Percentiles rank a stretch among this genome's conserved stretches.
Conservation (phyloP, 2,329 filamentous ascomycete genomes). For the Penicillium italicum region DNA sequence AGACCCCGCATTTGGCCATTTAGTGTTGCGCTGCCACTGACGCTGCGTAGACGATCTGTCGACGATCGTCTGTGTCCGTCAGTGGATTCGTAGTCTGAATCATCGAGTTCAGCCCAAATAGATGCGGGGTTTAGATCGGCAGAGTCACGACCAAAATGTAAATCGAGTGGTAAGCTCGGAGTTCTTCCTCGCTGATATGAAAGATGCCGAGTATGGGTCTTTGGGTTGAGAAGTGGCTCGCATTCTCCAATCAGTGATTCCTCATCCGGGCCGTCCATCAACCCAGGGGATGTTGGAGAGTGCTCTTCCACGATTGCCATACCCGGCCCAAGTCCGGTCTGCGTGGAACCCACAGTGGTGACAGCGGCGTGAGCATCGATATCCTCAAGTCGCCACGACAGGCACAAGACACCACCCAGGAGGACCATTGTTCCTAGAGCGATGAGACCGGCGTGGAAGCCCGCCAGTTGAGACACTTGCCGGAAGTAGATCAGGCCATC, state of each 20-base stretch:
- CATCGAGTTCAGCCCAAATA: constrained; percentile 85
- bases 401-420: constrained; percentile 78
- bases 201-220: constrained; percentile 23
- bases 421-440: constrained; percentile 82
- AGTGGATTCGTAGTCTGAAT: constrained; percentile 52
- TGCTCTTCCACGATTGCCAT: constrained; percentile 70
- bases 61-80: constrained; percentile 11
- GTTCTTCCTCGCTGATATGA: constrained; percentile 35
- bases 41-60: constrained; percentile 23
- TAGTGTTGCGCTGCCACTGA: constrained; percentile 20
- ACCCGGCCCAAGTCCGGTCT: constrained; percentile 73
- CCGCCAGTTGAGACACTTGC: constrained; percentile 75
- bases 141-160: constrained; percentile 43
- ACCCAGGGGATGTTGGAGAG: constrained; percentile 23
- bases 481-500: constrained; percentile 97
- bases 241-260: constrained; percentile 41
- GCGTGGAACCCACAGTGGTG: constrained; percentile 49
- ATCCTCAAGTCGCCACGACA: constrained; percentile 90
- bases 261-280: constrained; percentile 29
- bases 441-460: constrained; percentile 68
- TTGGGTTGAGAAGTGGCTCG: constrained; percentile 36
- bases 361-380: constrained; percentile 37
- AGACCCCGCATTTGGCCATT: constrained; percentile 18
- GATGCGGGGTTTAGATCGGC: constrained; percentile 66
- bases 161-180: constrained; percentile 32